These are phyloP conservation scores for Phytophthora hybrid DNA, from an alignment of 352 stramenopile genomes.

Conservation along the genomic window DNA sequence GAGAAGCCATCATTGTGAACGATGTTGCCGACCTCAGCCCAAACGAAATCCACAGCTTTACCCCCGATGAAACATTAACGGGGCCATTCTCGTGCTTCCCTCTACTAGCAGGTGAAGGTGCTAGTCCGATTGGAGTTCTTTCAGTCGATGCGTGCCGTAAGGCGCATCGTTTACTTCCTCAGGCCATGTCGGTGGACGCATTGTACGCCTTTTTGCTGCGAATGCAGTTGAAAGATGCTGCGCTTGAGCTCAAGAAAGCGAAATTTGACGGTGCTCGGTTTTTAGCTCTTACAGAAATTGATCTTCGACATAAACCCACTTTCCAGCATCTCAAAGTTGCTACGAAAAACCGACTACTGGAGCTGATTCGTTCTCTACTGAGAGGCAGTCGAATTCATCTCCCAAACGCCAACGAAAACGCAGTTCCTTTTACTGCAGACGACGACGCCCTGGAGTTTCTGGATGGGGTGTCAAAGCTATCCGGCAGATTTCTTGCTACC, in stretches of 20 bases:
- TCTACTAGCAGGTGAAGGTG: constrained; percentile 21
- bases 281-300: constrained; percentile 55
- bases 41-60: constrained; percentile 40
- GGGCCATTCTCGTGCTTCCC: constrained; percentile 71
- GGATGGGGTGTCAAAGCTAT: constrained; percentile 42
- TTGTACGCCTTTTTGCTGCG: constrained; percentile 64
- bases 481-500: constrained; percentile 53
- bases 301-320: constrained; percentile 58
- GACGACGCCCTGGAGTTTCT: constrained; percentile 65
- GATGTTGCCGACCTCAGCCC: constrained; percentile 40
- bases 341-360: constrained; percentile 64
- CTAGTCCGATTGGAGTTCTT: constrained; percentile 54
- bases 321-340: constrained; percentile 63
- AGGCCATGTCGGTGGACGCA: constrained; percentile 61
- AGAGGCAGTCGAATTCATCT: constrained; percentile 59
- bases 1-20: constrained; percentile 42
- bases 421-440: constrained; percentile 55
- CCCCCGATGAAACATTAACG: constrained; percentile 20
- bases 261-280: constrained; percentile 56
- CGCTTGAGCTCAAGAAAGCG: constrained; percentile 49
- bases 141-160: constrained; percentile 67
- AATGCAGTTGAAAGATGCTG: constrained; percentile 61
- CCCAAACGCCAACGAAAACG: neutral
- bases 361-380: constrained; percentile 56
- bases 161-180: constrained; percentile 52